Base-by-base conservation (phyloP, 345 rosid species). In the Gynandropsis gynandra region DNA sequence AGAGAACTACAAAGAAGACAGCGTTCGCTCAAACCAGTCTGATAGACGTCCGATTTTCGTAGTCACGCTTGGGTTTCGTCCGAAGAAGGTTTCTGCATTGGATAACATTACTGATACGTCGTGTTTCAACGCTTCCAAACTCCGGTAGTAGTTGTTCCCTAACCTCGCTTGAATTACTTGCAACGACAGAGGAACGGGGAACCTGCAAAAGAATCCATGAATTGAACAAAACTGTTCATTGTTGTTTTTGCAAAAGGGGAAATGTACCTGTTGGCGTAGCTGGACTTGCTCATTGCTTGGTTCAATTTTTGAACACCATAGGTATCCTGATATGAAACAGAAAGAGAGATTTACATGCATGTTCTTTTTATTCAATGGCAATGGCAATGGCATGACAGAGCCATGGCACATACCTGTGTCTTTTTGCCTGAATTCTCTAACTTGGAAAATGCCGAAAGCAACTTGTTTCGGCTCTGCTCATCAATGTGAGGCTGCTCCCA, bases 131-230 rank as follows among this genome's bases (percentile, higher is more conserved):
- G 93, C 93, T 47, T 81, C 93, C 61, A 85, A 18, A 69, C 78
- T 76, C 64, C 97, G 69, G 66, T 87, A 87, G 57, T 85, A 92
- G 75, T 72, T 76, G 75, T 83, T 85, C 62, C 82, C 88, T 65
- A 92, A 72, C 74, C 98, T 79, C 10, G 72, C 59, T 42, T 72
- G 75, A 50, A 87, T 85, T 58, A 80, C 61, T 34, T 78, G 94
- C 15, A 85, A 74, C 40, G 94, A 73, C 56, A 92, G 24, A 8
- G 98, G 98, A 48, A 83, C 97, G 3, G 98, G 90, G 50, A 76
- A 85, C 86, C 98, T 92, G 81, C 64, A 56, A 55, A 54, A 42
- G 42, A 44, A 31, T 51, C 48, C 54, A 65, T 9, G 12, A 1
- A 44, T 24, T 24, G 4, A 24, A 24, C 29, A 24, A 24, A 24